A percentile compares a stretch with the other conserved stretches of the same genome.
Evolutionary conservation across 441 rosid species (phyloP).

Genomic region (Pelargonium cotyledonis): DNA sequence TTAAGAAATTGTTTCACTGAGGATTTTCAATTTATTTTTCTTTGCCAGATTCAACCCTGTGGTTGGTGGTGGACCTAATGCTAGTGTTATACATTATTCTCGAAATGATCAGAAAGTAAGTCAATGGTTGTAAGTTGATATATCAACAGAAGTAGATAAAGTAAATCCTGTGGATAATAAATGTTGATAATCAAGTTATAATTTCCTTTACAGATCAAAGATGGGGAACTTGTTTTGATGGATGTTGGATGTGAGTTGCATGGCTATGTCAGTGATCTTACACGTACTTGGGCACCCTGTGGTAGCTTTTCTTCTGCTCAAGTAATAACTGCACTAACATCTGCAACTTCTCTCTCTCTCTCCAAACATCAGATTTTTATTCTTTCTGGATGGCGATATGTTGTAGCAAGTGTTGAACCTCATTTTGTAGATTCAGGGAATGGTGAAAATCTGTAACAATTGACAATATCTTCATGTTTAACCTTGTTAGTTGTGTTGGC

Average conservation of each 20-base stretch:
- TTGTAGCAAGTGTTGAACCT: too few species aligned
- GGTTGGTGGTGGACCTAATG: conserved; percentile 92
- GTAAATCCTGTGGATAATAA: conserved; percentile 7
- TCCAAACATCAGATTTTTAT: too few species aligned
- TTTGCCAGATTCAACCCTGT: conserved; percentile 81
- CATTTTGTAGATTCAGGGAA: too few species aligned
- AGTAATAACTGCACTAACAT: conserved; percentile 28
- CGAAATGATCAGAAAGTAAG: conserved; percentile 89
- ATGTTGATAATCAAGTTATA: background rate
- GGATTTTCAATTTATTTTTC: conserved; percentile 14
- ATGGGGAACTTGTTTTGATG: conserved; percentile 89
- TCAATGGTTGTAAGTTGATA: conserved; percentile 17
- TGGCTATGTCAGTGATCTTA: conserved; percentile 91
- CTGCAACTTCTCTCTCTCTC: background rate
- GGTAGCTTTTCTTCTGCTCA: conserved; percentile 74
- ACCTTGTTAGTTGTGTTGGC: too few species aligned
- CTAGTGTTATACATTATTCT: conserved; percentile 80
- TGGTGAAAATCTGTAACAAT: too few species aligned
- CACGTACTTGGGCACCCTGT: conserved; percentile 94
- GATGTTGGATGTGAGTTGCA: conserved; percentile 97
- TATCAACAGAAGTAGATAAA: conserved; percentile 1
- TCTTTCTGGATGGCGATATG: too few species aligned
- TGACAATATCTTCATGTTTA: too few species aligned
- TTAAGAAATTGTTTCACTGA: conserved; percentile 10
- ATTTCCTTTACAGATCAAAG: conserved; percentile 49